Conservation (phyloP, 83 land plant genomes). For the Picea abies region DNA sequence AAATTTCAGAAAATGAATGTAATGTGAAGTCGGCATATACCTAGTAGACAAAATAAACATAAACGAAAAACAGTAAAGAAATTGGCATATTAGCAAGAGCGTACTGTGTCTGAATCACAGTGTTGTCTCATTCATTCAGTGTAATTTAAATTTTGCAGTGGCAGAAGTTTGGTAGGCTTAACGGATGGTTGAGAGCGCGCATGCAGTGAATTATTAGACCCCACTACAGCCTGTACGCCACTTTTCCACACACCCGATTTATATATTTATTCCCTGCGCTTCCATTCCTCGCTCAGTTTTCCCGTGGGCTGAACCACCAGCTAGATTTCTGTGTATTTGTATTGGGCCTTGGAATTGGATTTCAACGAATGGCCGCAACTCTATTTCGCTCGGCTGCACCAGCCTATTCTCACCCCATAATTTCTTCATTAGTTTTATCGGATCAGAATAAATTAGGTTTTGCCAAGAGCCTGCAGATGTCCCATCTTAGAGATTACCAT, state of each 20-base stretch:
- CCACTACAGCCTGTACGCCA: neutral
- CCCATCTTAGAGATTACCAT: neutral
- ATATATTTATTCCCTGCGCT: no score
- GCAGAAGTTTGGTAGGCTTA: no score
- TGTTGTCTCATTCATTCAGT: no score
- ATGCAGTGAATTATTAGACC: neutral
- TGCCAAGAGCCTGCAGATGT: neutral
- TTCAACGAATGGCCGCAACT: neutral
- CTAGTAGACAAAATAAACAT: no score
- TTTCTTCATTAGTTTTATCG: neutral
- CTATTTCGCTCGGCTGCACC: neutral
- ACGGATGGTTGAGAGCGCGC: no score
- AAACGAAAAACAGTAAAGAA: no score
- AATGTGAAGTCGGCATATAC: no score
- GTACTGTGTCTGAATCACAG: no score
- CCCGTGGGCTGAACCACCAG: neutral
- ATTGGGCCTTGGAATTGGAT: neutral
- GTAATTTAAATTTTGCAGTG: no score
- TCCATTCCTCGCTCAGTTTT: neutral
- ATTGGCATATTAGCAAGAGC: no score
- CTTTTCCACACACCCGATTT: no score
- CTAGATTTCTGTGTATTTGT: neutral
- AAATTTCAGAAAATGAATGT: no score
- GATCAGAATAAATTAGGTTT: neutral
- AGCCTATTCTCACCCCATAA: neutral